Conservation (phyloP, 345 rosid genomes). For the Corchorus capsularis region DNA sequence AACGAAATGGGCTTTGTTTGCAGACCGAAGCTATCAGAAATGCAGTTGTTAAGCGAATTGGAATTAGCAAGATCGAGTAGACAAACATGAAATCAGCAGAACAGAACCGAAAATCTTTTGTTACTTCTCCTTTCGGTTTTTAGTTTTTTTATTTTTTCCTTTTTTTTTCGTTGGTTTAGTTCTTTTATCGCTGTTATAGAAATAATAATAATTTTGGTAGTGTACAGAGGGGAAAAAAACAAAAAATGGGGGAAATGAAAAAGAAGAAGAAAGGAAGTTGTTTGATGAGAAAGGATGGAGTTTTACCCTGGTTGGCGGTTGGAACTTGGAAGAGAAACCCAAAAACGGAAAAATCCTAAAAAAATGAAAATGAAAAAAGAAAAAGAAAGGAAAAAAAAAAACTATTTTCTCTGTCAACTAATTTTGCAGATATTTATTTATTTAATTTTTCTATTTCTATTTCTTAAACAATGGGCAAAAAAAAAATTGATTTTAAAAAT, state of each 20-base stretch:
- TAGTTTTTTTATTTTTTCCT: background rate
- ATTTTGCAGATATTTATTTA: background rate
- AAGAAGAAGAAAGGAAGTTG: conserved; percentile 16
- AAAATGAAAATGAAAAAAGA: no score
- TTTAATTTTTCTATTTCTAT: no score
- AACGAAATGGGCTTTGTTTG: conserved; percentile 48
- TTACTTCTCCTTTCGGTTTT: background rate
- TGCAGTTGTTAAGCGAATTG: conserved; percentile 69
- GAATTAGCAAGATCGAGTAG: conserved; percentile 59
- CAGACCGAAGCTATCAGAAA: conserved; percentile 57
- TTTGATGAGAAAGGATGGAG: background rate
- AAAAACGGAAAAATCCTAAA: background rate
- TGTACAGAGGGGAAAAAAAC: conserved; percentile 41
- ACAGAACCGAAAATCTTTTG: background rate
- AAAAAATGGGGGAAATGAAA: background rate
- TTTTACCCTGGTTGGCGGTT: background rate
- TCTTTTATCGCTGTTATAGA: conserved; percentile 24
- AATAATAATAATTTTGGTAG: conserved; percentile 48
- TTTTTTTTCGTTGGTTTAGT: conserved; percentile 16
- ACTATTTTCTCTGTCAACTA: background rate
- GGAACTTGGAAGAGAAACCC: background rate
- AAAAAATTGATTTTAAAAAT: background rate
- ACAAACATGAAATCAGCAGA: background rate
- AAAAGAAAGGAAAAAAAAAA: background rate
- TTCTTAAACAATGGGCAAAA: background rate